These are phyloP conservation scores for Cyberlindnera misumaiensis DNA, from an alignment of 805 yeast genomes.

Conservation along the genomic window DNA sequence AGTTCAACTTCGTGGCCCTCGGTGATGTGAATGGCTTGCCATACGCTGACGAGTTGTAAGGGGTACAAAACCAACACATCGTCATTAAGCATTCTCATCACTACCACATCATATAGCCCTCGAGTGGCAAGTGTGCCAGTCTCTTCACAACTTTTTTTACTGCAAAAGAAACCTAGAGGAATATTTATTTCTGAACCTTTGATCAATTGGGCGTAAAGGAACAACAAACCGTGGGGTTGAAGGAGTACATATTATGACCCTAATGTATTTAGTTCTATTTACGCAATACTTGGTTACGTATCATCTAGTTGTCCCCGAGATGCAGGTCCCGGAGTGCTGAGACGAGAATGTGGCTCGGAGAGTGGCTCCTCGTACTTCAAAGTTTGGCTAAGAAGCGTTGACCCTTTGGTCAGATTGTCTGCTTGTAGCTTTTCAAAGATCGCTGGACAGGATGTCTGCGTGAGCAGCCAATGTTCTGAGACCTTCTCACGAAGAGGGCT, in stretches of 20 bases:
- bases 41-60: constrained; percentile 78
- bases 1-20: constrained; percentile 79
- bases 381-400: not conserved
- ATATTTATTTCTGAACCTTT: no score
- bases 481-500: constrained; percentile 15
- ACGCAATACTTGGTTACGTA: not conserved
- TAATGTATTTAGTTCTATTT: constrained; percentile 4
- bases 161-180: not conserved
- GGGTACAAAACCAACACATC: not conserved
- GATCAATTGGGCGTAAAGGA: not conserved
- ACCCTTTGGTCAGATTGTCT: not conserved
- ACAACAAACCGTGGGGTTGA: not conserved
- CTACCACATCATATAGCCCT: not conserved
- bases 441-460: constrained; percentile 12
- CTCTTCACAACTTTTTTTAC: not conserved
- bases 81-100: not conserved
- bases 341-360: not conserved
- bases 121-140: no score
- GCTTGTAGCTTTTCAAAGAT: constrained; percentile 3
- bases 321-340: not conserved
- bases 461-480: constrained; percentile 14
- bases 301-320: no score
- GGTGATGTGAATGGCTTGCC: constrained; percentile 88
- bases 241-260: constrained; percentile 4
- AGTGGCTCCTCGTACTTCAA: constrained; percentile 2